Evolutionary conservation across 2,329 filamentous ascomycete genomes (phyloP).

Genomic region (Malbranchea zuffiana): DNA sequence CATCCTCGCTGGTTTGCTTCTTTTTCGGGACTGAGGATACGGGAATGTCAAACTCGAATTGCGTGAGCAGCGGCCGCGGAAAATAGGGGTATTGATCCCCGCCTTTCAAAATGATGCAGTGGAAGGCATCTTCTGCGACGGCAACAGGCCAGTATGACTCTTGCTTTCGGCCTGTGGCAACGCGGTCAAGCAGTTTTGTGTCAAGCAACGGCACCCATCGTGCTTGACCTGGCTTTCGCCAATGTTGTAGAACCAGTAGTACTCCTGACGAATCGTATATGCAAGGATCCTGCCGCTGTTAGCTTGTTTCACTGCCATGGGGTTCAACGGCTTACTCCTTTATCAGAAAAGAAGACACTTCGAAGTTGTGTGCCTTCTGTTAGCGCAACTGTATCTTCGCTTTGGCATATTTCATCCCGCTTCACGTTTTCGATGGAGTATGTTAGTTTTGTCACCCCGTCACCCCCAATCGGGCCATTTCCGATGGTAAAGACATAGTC

Average conservation of each 20-base stretch:
- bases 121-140: constrained; percentile 81
- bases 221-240: constrained; percentile 75
- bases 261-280: constrained; percentile 92
- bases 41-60: constrained; percentile 87
- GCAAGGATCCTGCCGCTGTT: constrained; percentile 61
- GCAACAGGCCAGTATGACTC: constrained; percentile 94
- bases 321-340: constrained; percentile 47
- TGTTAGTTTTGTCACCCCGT: constrained; percentile 65
- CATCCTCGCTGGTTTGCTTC: constrained; percentile 27
- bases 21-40: constrained; percentile 47
- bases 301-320: constrained; percentile 6
- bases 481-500: constrained; percentile 96
- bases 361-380: constrained; percentile 61
- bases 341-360: constrained; percentile 83
- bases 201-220: constrained; percentile 88
- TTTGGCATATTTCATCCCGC: constrained; percentile 86
- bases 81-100: constrained; percentile 89
- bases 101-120: constrained; percentile 98
- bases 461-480: constrained; percentile 72
- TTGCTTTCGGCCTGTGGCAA: constrained; percentile 72
- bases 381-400: constrained; percentile 80
- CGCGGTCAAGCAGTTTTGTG: constrained; percentile 69
- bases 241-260: constrained; percentile 76
- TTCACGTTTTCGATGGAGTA: constrained; percentile 96
- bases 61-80: constrained; percentile 75